Evolutionary conservation across 2,329 filamentous ascomycete genomes (phyloP), one percentile per base, ranked within the genome.

Genomic region (Ceratocystis lukuohia): DNA sequence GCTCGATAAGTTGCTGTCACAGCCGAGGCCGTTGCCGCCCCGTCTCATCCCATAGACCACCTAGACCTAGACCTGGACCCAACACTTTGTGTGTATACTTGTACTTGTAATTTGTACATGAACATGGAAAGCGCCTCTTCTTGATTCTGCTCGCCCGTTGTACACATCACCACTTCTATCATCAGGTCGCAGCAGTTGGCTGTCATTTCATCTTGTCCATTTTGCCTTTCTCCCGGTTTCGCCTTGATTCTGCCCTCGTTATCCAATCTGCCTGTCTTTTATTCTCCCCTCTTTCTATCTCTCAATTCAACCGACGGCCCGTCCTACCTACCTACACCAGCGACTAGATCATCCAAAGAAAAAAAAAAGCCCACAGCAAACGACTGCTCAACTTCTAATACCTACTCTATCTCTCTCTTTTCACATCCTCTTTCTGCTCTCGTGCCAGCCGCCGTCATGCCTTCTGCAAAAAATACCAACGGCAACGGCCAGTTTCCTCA

Each of bases 401-500:
- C 37, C 8, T 41, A 41, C 37, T 12, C 10, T 3, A 10, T 37
- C 33, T 37, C 33, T 25, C 48, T 25, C 10, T 15, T 12, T 28
- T 28, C 8, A 25, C 20, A 53, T 17, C 33, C 61, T 62, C 25
- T 25, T 2, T 53, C 22, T 25, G 20, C 48, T 12, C 5, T 25
- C 8, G 25, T 53, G 25, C 12, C 33, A 33, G 22, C 25, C 57
- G 12, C 62, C 71, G 71, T 69, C 69, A 83, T 83, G 81, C 80
- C 80, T 68, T 77, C 80, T 69, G 77, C 79, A 72, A 85, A 85
- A 76, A 78, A 75, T n/a, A 66, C 72, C 70, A 78, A 79, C 71
- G 80, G 80, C 73, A 79, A 79, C 70, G 78, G 76, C 75, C 84
- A 85, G 73, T 85, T 88, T 73, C 85, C 84, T 70, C 84, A 87